phyloP scores from a whole-genome alignment of 2,329 filamentous ascomycete species.

The Alternaria panax region DNA sequence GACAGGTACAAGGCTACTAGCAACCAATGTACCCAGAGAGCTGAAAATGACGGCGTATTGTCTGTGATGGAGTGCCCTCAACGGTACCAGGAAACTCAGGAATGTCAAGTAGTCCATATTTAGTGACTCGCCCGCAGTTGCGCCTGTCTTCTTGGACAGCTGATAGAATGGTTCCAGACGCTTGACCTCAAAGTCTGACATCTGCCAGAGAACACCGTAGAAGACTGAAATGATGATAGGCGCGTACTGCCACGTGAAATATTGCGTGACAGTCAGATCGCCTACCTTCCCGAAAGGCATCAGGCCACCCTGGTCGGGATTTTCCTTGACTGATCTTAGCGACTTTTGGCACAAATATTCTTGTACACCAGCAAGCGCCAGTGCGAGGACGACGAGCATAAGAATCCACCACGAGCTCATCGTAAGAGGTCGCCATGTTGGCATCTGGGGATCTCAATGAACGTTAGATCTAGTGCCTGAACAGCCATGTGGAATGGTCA shows the following conservation, averaged over 20 bases:
- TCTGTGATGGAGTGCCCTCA: constrained; percentile 66
- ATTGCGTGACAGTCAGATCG: constrained; percentile 38
- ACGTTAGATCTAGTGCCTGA: constrained; percentile 4
- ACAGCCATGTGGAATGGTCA: constrained; percentile 6
- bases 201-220: constrained; percentile 60
- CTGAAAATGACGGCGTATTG: constrained; percentile 75
- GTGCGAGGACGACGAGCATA: constrained; percentile 44
- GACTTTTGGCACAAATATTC: constrained; percentile 50
- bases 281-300: constrained; percentile 39
- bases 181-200: constrained; percentile 60
- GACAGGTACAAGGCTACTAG: constrained; percentile 73
- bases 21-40: constrained; percentile 69
- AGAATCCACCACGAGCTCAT: constrained; percentile 50
- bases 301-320: constrained; percentile 34
- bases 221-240: constrained; percentile 56
- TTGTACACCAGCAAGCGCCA: constrained; percentile 45
- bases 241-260: constrained; percentile 52
- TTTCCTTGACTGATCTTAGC: constrained; percentile 27
- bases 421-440: constrained; percentile 49
- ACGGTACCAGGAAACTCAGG: constrained; percentile 69
- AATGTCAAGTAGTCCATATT: constrained; percentile 78
- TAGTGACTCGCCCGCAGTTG: constrained; percentile 61
- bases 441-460: constrained; percentile 47
- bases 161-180: constrained; percentile 60
- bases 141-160: constrained; percentile 46